Base-by-base conservation (phyloP, 305 asterid genomes). In the Solanum aculeatissimum region DNA sequence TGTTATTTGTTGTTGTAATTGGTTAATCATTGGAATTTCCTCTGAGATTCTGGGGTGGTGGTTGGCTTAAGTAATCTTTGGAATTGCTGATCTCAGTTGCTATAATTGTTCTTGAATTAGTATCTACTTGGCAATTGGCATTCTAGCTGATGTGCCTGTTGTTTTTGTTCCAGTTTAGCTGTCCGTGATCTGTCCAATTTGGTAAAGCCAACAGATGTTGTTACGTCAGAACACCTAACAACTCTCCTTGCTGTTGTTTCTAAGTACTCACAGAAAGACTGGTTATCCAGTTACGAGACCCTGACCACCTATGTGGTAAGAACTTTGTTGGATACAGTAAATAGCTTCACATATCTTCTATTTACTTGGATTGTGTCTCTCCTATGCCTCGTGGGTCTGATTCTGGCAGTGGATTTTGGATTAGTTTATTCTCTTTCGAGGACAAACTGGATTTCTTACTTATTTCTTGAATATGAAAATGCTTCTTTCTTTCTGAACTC, bases 131-230 rank as follows among this genome's bases (percentile, higher is more conserved):
- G 11, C 60, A 4, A 58, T 10, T 57, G 32, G 16, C 16, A 78
- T 78, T 1, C 83, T 53, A 19, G 47, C 66, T 78, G 83, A 78
- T 53, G 66, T 53, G 47, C 45, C 19, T 78, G 66, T 66, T 77
- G 82, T 49, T 63, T 62, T 19, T 70, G 32, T 79, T 90, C 85
- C 96, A 97, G 98, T 90, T 93, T 95, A 88, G 98, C 98, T 83
- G 99, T 93, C 71, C 98, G 98, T 85, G 99, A 97, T 91, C 94
- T 97, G 83, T 95, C 99, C 87, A 92, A 89, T 91, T 85, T 95
- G 95, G 99, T 97, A 88, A 97, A 94, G 89, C 98, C 97, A 60
- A 86, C 91, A 78, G 98, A 97, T 83, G 85, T 97, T n/a, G 84
- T 97, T 85, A 86, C 91, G 83, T 88, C 98, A 38, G 99, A 97